Evolutionary conservation across 768 basidiomycete species (phyloP).

Genomic region (Basidioascus undulatus): DNA sequence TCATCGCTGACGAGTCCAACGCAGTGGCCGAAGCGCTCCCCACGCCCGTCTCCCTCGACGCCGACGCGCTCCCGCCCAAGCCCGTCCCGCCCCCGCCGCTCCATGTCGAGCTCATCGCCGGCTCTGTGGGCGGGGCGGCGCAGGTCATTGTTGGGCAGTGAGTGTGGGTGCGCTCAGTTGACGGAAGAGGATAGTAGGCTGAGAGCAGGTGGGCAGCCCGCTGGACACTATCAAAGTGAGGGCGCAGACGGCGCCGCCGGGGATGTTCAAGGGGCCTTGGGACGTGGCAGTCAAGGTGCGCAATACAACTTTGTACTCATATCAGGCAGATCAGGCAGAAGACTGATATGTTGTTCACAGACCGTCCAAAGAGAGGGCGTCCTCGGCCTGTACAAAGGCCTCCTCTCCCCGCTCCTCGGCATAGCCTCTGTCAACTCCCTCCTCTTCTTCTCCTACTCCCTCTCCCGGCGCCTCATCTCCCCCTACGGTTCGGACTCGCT

Average conservation of each 20-base stretch:
- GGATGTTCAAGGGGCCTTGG: slow-evolving; percentile 59
- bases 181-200: too few relatives aligned
- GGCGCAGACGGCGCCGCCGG: slow-evolving; percentile 21
- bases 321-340: too few relatives aligned
- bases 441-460: slow-evolving; percentile 73
- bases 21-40: too few relatives aligned
- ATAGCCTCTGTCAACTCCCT: slow-evolving; percentile 91
- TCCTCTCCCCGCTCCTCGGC: slow-evolving; percentile 72
- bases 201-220: too few relatives aligned
- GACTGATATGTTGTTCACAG: too few relatives aligned
- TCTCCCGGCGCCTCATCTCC: slow-evolving; percentile 55
- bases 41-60: too few relatives aligned
- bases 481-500: slow-evolving; percentile 76
- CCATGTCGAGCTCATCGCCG: slow-evolving; percentile 61
- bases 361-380: slow-evolving; percentile 71
- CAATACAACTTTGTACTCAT: too few relatives aligned
- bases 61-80: too few relatives aligned
- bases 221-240: slow-evolving; percentile 16
- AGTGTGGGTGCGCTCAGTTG: background rate
- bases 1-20: too few relatives aligned
- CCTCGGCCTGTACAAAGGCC: slow-evolving; percentile 85
- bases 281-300: slow-evolving; percentile 61
- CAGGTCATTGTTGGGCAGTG: slow-evolving; percentile 79
- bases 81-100: too few relatives aligned
- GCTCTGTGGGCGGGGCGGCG: slow-evolving; percentile 71